Percentiles rank a stretch among this genome's conserved stretches.
Conservation (phyloP, 352 stramenopile species). For the Phytophthora boehmeriae region DNA sequence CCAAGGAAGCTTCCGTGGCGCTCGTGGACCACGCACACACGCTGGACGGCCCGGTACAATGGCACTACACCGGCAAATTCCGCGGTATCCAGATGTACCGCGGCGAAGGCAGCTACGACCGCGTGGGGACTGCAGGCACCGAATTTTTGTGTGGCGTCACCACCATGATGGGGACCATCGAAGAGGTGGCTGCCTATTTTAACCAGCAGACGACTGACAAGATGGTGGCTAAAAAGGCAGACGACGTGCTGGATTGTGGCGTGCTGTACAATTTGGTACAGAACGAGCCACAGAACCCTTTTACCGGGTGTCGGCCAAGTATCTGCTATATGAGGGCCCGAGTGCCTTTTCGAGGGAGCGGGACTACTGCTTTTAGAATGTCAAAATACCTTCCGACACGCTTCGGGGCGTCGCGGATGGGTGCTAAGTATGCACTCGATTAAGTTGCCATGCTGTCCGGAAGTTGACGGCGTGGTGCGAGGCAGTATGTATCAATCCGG, state of each 20-base stretch:
- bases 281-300: slow-evolving; percentile 51
- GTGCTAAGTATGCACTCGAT: slow-evolving; percentile 88
- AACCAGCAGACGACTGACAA: slow-evolving; percentile 63
- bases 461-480: slow-evolving; percentile 71
- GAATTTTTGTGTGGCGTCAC: slow-evolving; percentile 80
- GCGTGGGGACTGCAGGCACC: slow-evolving; percentile 34
- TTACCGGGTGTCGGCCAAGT: slow-evolving; percentile 76
- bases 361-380: slow-evolving; percentile 83
- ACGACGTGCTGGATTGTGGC: slow-evolving; percentile 69
- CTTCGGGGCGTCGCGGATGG: slow-evolving; percentile 68
- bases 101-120: slow-evolving; percentile 62
- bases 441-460: slow-evolving; percentile 73
- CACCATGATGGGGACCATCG: slow-evolving; percentile 72
- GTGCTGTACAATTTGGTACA: slow-evolving; percentile 68
- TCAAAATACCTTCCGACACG: slow-evolving; percentile 81
- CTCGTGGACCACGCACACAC: slow-evolving; percentile 78
- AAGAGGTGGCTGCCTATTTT: slow-evolving; percentile 73
- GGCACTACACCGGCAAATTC: slow-evolving; percentile 79
- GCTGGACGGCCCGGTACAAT: slow-evolving; percentile 72
- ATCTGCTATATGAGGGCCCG: slow-evolving; percentile 63
- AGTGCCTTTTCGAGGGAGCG: slow-evolving; percentile 60
- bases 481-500: slow-evolving; percentile 86
- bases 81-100: slow-evolving; percentile 82
- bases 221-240: slow-evolving; percentile 65
- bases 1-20: slow-evolving; percentile 69